Base-by-base conservation (phyloP, 805 yeast species). In the Kluyveromyces nonfermentans region DNA sequence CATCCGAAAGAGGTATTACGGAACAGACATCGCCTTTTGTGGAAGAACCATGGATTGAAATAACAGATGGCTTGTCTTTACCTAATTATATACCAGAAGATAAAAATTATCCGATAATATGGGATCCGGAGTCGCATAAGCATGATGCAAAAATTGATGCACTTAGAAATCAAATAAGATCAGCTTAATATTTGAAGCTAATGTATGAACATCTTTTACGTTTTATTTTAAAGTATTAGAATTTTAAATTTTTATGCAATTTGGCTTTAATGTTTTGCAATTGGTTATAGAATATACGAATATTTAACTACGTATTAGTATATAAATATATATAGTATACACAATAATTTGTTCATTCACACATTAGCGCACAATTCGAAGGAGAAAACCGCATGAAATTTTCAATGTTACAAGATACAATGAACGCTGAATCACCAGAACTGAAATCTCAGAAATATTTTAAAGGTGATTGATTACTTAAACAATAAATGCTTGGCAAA, bases 401-500 rank as follows among this genome's bases (percentile, higher is more conserved):
- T 10, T 10, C 7, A 14, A 25, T 25, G 30, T 10, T 25, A 25
- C 7, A 25, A 25, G 12, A 25, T 25, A n/a, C n/a, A 25, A 25
- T 25, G 30, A 14, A 10, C 30, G 12, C 12, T 25, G 12, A 6
- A 25, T 10, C 30, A 25, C 12, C 30, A 4, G 7, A 25, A 25
- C 12, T 14, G 12, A 25, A 25, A 14, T 14, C 12, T 25, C 12
- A 10, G 7, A 14, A 25, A 14, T 6, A 2, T 14, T 25, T 14
- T 14, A 4, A 25, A 25, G 30, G 12, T 31, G 15, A 25, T 16
- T 39, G 22, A 15, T 34, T n/a, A n/a, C n/a, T n/a, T 33, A 45
- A 46, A 46, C 36, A 69, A 49, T 51, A 66, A 62, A 48, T 67
- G 69, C 46, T 90, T 90, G 36, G 96, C 97, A 90, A 89, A 85